Evolutionary conservation across 2,329 filamentous ascomycete species (phyloP).

Genomic region (Fusarium musae): DNA sequence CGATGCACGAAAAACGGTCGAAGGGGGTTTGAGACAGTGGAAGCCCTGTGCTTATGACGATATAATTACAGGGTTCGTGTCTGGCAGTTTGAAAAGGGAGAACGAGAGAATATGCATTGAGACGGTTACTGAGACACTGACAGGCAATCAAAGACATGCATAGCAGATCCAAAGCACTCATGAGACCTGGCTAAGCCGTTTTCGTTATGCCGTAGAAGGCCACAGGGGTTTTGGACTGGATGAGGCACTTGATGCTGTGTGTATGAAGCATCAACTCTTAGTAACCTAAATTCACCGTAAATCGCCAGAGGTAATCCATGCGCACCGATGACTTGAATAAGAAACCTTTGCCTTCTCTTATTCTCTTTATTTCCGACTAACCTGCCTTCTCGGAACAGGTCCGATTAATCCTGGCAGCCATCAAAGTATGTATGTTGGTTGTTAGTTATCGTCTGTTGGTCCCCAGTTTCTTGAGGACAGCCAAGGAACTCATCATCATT

Average conservation of each 20-base stretch:
- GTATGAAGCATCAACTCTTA: not conserved
- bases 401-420: conserved; percentile 26
- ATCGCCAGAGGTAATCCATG: not conserved
- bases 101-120: not conserved
- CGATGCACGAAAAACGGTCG: not conserved
- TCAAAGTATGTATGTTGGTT: conserved; percentile 16
- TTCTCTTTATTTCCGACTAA: conserved; percentile 19
- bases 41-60: conserved; percentile 14
- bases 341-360: not conserved
- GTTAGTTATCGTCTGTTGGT: conserved; percentile 20
- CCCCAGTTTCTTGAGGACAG: not conserved
- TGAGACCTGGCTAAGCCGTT: conserved; percentile 2
- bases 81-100: not conserved
- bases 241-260: not conserved
- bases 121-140: not conserved
- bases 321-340: conserved; percentile 4
- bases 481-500: not conserved
- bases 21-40: conserved; percentile 6
- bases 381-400: conserved; percentile 13
- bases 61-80: not conserved
- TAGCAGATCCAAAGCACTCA: conserved; percentile 19
- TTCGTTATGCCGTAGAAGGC: not conserved
- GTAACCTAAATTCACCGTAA: not conserved
- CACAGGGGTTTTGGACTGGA: not conserved
- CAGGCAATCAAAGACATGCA: conserved; percentile 28